These are phyloP conservation scores for Ophiostoma montium DNA, from an alignment of 2,329 filamentous ascomycete genomes.

Conservation along the genomic window DNA sequence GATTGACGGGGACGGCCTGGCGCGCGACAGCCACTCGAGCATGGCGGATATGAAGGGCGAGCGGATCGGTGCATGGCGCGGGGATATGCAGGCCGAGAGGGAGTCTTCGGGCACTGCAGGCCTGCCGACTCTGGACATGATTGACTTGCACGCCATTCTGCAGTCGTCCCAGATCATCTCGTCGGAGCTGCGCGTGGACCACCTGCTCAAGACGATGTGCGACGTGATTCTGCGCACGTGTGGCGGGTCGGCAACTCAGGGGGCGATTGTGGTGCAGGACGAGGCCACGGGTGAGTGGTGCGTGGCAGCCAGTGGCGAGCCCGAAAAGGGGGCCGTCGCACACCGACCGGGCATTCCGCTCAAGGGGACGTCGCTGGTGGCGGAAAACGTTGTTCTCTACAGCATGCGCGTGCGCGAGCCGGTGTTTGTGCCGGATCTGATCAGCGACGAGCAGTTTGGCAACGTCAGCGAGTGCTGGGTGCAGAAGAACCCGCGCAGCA, in stretches of 20 bases:
- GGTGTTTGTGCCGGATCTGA: slow-evolving; percentile 59
- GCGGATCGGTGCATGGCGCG: slow-evolving; percentile 49
- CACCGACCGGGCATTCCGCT: slow-evolving; percentile 53
- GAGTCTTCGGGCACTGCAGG: slow-evolving; percentile 30
- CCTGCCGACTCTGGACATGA: slow-evolving; percentile 66
- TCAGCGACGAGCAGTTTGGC: slow-evolving; percentile 63
- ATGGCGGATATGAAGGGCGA: slow-evolving; percentile 40
- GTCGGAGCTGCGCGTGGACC: slow-evolving; percentile 61
- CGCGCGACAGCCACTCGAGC: slow-evolving; percentile 18
- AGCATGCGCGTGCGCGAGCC: slow-evolving; percentile 62
- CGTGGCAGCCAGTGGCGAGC: slow-evolving; percentile 59
- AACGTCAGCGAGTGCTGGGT: slow-evolving; percentile 60
- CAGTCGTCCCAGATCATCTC: slow-evolving; percentile 69
- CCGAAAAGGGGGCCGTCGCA: slow-evolving; percentile 51
- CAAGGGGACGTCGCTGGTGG: slow-evolving; percentile 52
- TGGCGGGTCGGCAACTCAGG: slow-evolving; percentile 53
- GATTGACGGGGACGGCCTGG: slow-evolving; percentile 27
- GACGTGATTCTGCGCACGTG: slow-evolving; percentile 69
- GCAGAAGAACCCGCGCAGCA: slow-evolving; percentile 52
- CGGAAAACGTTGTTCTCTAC: slow-evolving; percentile 63
- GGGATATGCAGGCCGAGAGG: slow-evolving; percentile 42
- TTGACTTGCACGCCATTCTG: slow-evolving; percentile 65
- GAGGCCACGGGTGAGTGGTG: slow-evolving; percentile 47
- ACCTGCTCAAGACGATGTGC: slow-evolving; percentile 66
- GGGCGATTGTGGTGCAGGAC: slow-evolving; percentile 61